Evolutionary conservation across 352 stramenopile genomes (phyloP).

Genomic region (Pythium insidiosum): DNA sequence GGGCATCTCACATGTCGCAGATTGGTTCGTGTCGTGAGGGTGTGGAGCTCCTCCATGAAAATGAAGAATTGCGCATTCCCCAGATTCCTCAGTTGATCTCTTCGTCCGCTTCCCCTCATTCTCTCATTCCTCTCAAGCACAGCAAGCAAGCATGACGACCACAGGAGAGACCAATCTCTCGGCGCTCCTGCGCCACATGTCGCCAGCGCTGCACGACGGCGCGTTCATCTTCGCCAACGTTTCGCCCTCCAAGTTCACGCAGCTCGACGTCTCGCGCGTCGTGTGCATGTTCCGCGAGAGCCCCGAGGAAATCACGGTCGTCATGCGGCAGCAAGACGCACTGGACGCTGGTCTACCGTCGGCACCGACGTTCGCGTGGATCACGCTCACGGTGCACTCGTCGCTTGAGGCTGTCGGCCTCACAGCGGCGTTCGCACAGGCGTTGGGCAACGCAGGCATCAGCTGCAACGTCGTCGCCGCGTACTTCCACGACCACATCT

Average conservation of each 20-base stretch:
- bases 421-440: slow-evolving; percentile 7
- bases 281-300: slow-evolving; percentile 12
- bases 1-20: too few relatives aligned
- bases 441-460: slow-evolving; percentile 6
- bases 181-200: slow-evolving; percentile 9
- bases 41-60: too few relatives aligned
- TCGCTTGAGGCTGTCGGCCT: slow-evolving; percentile 11
- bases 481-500: slow-evolving; percentile 14
- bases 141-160: not conserved
- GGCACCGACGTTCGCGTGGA: slow-evolving; percentile 7
- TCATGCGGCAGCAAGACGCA: not conserved
- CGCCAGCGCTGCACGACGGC: slow-evolving; percentile 4
- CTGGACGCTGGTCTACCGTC: not conserved
- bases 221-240: slow-evolving; percentile 10
- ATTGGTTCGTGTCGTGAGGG: too few relatives aligned
- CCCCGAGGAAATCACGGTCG: slow-evolving; percentile 8
- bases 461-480: slow-evolving; percentile 13
- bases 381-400: slow-evolving; percentile 13
- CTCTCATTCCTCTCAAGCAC: too few relatives aligned
- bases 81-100: too few relatives aligned
- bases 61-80: too few relatives aligned
- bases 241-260: slow-evolving; percentile 3
- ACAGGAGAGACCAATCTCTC: slow-evolving; percentile 7
- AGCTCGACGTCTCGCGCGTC: slow-evolving; percentile 2
- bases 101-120: too few relatives aligned